These are phyloP conservation scores for Phytopythium chamaehyphon DNA, from an alignment of 352 stramenopile genomes.

Conservation along the genomic window DNA sequence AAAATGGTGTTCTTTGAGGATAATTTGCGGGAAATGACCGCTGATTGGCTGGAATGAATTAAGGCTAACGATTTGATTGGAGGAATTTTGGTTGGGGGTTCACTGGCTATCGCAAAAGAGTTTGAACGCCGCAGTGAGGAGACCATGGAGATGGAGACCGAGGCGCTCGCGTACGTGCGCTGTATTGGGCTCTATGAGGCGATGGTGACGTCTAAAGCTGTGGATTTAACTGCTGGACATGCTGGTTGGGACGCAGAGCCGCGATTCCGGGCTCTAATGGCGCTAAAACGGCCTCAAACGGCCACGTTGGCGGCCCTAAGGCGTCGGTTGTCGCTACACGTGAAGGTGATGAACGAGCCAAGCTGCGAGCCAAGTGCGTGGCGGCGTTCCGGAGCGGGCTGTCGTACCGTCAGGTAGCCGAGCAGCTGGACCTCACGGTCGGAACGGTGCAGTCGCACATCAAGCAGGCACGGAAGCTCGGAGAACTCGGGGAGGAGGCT, in stretches of 20 bases:
- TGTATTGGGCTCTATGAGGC: too few relatives aligned
- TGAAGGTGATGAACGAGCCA: background rate
- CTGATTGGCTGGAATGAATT: conserved; percentile 1
- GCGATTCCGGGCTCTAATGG: too few relatives aligned
- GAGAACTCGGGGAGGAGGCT: conserved; percentile 2
- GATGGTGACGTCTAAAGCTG: too few relatives aligned
- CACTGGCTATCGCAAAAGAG: conserved; percentile 2
- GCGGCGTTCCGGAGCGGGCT: background rate
- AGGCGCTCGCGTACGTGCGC: too few relatives aligned
- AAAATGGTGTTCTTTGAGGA: background rate
- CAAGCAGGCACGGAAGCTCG: background rate
- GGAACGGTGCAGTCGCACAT: conserved; percentile 4
- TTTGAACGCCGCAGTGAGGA: conserved; percentile 2
- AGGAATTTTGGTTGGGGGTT: too few relatives aligned
- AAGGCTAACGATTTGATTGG: too few relatives aligned
- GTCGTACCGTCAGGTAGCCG: conserved; percentile 6
- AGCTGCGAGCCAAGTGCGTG: background rate
- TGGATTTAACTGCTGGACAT: too few relatives aligned
- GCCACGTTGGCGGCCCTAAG: too few relatives aligned
- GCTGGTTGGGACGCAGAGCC: too few relatives aligned
- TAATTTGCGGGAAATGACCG: background rate
- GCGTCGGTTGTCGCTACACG: too few relatives aligned
- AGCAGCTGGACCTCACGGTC: conserved; percentile 2
- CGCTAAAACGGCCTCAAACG: too few relatives aligned
- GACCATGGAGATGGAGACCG: background rate